These are phyloP conservation scores for Arthrobotrys conoides DNA, from an alignment of 2,329 filamentous ascomycete species.

Conservation along the genomic window DNA sequence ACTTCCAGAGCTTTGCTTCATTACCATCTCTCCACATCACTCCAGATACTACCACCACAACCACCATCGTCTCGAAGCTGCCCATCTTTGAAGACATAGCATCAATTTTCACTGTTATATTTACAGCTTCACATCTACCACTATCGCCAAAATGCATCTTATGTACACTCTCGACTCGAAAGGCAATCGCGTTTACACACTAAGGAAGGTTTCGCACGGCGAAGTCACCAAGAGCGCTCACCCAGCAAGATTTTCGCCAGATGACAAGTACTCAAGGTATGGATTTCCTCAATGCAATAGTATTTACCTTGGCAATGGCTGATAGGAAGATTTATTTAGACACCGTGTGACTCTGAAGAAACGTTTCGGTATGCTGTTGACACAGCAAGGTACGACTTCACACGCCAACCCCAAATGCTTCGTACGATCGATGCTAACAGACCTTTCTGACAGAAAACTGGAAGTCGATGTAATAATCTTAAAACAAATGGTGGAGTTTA, in stretches of 20 bases:
- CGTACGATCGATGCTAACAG: not conserved
- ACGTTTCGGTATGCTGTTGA: slow-evolving; percentile 88
- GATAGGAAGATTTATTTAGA: slow-evolving; percentile 68
- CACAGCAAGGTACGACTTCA: slow-evolving; percentile 74
- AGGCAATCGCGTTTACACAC: slow-evolving; percentile 93
- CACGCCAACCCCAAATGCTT: not conserved
- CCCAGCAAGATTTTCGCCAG: slow-evolving; percentile 94
- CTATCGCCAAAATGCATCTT: slow-evolving; percentile 74
- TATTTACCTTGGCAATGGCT: not conserved
- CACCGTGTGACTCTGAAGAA: slow-evolving; percentile 96
- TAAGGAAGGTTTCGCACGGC: slow-evolving; percentile 86
- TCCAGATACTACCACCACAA: not conserved
- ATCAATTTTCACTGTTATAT: not conserved
- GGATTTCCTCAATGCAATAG: not conserved
- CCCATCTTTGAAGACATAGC: not conserved
- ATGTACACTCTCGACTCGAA: slow-evolving; percentile 87
- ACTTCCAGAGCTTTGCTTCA: not conserved
- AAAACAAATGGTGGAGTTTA: not conserved
- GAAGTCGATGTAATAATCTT: slow-evolving; percentile 40
- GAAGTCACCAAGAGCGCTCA: slow-evolving; percentile 96
- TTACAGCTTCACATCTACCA: not conserved
- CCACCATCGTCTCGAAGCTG: not conserved
- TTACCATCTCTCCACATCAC: not conserved
- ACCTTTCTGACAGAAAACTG: slow-evolving; percentile 66
- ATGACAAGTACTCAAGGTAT: slow-evolving; percentile 94